Evolutionary conservation across 345 rosid species (phyloP).

Genomic region (Salix viminalis): DNA sequence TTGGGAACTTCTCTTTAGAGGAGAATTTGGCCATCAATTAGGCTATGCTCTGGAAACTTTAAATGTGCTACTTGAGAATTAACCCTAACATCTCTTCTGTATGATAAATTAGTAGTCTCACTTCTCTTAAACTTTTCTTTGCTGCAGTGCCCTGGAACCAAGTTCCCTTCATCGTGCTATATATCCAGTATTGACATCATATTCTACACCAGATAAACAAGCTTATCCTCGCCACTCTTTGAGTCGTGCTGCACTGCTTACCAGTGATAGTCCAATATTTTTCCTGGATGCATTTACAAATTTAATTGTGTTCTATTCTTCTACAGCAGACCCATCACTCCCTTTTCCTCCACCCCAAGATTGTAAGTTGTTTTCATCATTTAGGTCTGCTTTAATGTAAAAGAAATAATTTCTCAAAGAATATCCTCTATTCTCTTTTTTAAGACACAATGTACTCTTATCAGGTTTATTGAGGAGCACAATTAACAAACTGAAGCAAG

Average conservation of each 20-base stretch:
- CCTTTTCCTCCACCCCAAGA: constrained; percentile 96
- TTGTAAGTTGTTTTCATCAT: constrained; percentile 48
- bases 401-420: background rate
- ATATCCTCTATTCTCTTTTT: background rate
- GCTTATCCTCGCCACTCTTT: constrained; percentile 91
- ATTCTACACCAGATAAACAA: constrained; percentile 73
- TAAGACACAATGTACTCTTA: constrained; percentile 1
- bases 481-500: constrained; percentile 87
- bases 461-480: constrained; percentile 70
- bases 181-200: constrained; percentile 71
- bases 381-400: background rate
- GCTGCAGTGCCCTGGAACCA: constrained; percentile 77
- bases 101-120: background rate
- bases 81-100: background rate
- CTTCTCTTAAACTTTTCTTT: background rate
- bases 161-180: constrained; percentile 85
- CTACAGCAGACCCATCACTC: constrained; percentile 74
- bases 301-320: constrained; percentile 81
- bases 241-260: constrained; percentile 83
- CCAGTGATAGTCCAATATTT: constrained; percentile 95
- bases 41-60: background rate
- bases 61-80: background rate
- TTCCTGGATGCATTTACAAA: constrained; percentile 92
- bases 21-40: background rate
- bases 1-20: background rate